Percentiles rank a stretch among this genome's conserved stretches.
These are phyloP conservation scores for Fusarium verrucosum DNA, from an alignment of 2,329 filamentous ascomycete species.

Conservation along the genomic window DNA sequence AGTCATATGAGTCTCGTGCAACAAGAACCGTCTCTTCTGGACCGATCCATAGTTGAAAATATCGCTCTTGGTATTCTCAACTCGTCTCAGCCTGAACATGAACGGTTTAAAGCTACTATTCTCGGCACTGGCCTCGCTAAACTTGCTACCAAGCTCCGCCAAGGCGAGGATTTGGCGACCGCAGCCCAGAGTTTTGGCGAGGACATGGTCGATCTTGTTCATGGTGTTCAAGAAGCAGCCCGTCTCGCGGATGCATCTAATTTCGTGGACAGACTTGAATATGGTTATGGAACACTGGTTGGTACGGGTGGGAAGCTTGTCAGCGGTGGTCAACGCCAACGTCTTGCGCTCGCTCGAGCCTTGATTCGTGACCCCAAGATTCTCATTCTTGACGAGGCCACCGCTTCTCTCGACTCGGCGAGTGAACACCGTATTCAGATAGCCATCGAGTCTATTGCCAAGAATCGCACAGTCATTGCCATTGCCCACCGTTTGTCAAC, in stretches of 20 bases:
- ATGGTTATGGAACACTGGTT: conserved; percentile 63
- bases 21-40: conserved; percentile 57
- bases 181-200: conserved; percentile 56
- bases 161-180: conserved; percentile 58
- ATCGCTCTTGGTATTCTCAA: conserved; percentile 61
- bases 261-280: conserved; percentile 64
- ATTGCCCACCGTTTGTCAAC: conserved; percentile 72
- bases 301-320: conserved; percentile 64
- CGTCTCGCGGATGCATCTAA: conserved; percentile 65
- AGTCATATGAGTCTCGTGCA: conserved; percentile 57
- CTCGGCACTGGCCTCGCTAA: conserved; percentile 59
- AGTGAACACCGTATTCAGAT: conserved; percentile 65
- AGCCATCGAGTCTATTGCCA: conserved; percentile 56
- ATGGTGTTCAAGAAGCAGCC: conserved; percentile 60
- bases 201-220: conserved; percentile 61
- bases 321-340: conserved; percentile 69
- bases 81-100: conserved; percentile 52
- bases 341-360: conserved; percentile 66
- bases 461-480: conserved; percentile 70
- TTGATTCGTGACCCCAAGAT: conserved; percentile 66
- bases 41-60: conserved; percentile 60
- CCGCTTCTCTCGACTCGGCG: conserved; percentile 66
- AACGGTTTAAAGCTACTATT: conserved; percentile 56
- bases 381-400: conserved; percentile 70
- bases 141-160: conserved; percentile 61